Percentiles rank a stretch among this genome's conserved stretches.
phyloP scores from a whole-genome alignment of 1,139 yeast genomes.

The Candida sanyaensis region DNA sequence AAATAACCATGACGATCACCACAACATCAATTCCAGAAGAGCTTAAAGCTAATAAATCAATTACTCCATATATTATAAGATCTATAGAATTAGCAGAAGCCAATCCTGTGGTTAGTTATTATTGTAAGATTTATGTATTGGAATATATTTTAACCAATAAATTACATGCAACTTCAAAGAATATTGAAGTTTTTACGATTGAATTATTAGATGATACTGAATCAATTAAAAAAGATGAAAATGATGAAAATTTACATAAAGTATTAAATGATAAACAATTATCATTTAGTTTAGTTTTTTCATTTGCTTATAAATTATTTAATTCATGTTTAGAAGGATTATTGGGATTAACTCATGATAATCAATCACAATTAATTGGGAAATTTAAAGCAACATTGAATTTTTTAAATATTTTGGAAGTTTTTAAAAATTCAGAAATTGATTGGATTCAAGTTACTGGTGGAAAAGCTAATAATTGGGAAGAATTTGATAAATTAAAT shows the following conservation, averaged over 20 bases:
- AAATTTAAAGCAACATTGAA: slow-evolving; percentile 41
- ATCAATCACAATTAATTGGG: slow-evolving; percentile 22
- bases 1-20: slow-evolving; percentile 15
- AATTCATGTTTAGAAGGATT: slow-evolving; percentile 43
- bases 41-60: slow-evolving; percentile 35
- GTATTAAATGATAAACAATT: slow-evolving; percentile 59
- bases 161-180: slow-evolving; percentile 54
- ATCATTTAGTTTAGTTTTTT: slow-evolving; percentile 58
- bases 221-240: slow-evolving; percentile 34
- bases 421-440: slow-evolving; percentile 29
- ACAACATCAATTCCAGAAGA: slow-evolving; percentile 27
- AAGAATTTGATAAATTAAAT: slow-evolving; percentile 29
- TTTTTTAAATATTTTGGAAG: slow-evolving; percentile 32
- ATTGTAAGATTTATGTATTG: slow-evolving; percentile 61
- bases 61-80: slow-evolving; percentile 48
- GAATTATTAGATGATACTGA: slow-evolving; percentile 67
- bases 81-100: slow-evolving; percentile 50
- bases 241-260: slow-evolving; percentile 35
- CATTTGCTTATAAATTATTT: slow-evolving; percentile 64
- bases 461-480: slow-evolving; percentile 28
- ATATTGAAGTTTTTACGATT: slow-evolving; percentile 59
- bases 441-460: slow-evolving; percentile 36
- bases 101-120: slow-evolving; percentile 59
- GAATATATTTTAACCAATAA: slow-evolving; percentile 62
- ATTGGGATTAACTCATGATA: slow-evolving; percentile 25